phyloP scores from a whole-genome alignment of 1,284 basidiomycete genomes.

The Cryptococcus sp. region DNA sequence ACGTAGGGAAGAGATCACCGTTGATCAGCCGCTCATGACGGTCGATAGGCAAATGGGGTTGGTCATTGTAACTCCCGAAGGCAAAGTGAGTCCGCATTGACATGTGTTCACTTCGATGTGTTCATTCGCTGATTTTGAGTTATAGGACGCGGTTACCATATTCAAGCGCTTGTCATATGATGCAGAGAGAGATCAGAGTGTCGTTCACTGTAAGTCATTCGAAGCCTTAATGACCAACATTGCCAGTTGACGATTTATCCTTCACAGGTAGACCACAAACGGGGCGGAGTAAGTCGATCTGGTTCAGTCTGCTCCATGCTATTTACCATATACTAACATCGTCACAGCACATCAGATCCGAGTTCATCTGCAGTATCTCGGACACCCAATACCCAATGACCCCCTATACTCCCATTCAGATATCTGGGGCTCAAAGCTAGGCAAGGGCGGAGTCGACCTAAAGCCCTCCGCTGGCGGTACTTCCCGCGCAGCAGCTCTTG shows the following conservation, averaged over 20 bases:
- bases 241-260: neutral
- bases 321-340: neutral
- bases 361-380: slow-evolving; percentile 94
- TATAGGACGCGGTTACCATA: slow-evolving; percentile 80
- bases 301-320: neutral
- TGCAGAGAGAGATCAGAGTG: slow-evolving; percentile 74
- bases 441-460: slow-evolving; percentile 81
- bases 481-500: slow-evolving; percentile 15
- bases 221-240: neutral
- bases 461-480: slow-evolving; percentile 52
- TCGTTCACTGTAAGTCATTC: slow-evolving; percentile 74
- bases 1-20: slow-evolving; percentile 70
- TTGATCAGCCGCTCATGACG: slow-evolving; percentile 84
- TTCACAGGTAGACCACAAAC: slow-evolving; percentile 73
- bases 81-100: slow-evolving; percentile 64
- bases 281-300: slow-evolving; percentile 71
- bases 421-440: slow-evolving; percentile 79
- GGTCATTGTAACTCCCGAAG: slow-evolving; percentile 90
- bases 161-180: slow-evolving; percentile 89
- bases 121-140: slow-evolving; percentile 22
- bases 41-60: slow-evolving; percentile 95
- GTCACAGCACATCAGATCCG: slow-evolving; percentile 84
- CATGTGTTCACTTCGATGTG: neutral
- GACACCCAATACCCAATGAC: slow-evolving; percentile 90
- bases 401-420: slow-evolving; percentile 75